These are phyloP conservation scores for Vigna radiata DNA, from an alignment of 306 rosid species.

Conservation along the genomic window DNA sequence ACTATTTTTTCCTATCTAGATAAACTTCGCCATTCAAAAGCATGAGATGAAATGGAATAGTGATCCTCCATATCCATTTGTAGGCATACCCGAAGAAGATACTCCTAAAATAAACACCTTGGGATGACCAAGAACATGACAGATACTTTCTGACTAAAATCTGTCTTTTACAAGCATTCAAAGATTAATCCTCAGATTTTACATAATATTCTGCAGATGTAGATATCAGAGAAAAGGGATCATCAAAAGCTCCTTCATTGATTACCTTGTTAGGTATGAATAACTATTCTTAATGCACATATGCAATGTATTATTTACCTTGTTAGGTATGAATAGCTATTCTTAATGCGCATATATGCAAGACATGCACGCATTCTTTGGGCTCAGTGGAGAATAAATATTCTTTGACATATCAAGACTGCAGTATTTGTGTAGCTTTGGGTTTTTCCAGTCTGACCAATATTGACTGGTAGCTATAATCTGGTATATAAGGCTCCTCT, in stretches of 20 bases:
- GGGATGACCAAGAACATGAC: slow-evolving; percentile 9
- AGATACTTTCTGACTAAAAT: slow-evolving; percentile 7
- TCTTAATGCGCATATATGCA: too few relatives aligned
- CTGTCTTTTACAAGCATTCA: slow-evolving; percentile 3
- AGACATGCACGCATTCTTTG: too few relatives aligned
- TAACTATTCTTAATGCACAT: slow-evolving; percentile 19
- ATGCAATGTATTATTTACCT: background rate
- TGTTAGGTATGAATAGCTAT: too few relatives aligned
- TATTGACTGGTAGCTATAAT: slow-evolving; percentile 23
- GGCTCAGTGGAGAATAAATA: slow-evolving; percentile 1
- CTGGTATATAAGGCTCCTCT: slow-evolving; percentile 17
- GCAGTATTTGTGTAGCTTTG: slow-evolving; percentile 26
- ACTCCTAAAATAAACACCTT: background rate
- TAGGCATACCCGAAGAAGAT: slow-evolving; percentile 23
- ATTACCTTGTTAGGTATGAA: slow-evolving; percentile 88
- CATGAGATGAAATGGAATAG: slow-evolving; percentile 22
- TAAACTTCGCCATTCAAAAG: background rate
- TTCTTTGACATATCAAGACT: slow-evolving; percentile 1
- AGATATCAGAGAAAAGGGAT: slow-evolving; percentile 65
- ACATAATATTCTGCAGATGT: slow-evolving; percentile 59
- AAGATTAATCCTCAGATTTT: background rate
- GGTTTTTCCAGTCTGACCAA: slow-evolving; percentile 11
- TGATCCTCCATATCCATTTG: slow-evolving; percentile 28
- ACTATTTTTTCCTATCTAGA: background rate
- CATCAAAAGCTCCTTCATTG: slow-evolving; percentile 72